Base-by-base conservation (phyloP, 139 green algal genomes). In the Chlamydomonas incerta region DNA sequence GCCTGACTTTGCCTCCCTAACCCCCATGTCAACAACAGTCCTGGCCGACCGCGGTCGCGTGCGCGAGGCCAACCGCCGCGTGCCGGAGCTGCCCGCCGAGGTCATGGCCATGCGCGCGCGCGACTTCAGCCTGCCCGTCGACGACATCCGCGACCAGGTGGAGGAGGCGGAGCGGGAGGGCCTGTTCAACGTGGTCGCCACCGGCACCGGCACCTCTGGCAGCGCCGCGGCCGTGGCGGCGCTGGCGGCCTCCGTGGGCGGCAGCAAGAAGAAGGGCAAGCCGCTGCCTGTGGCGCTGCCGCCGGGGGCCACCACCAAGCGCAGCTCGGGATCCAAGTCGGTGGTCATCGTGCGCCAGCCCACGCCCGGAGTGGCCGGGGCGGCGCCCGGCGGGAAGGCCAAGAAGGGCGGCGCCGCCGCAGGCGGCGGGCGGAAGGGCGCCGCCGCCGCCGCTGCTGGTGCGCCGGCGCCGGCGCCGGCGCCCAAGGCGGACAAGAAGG, bases 161-260 rank as follows among this genome's bases (percentile, higher is more conserved):
- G 77, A 65, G n/a, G 77, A 83, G 63, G 77, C 77, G 20, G 77
- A 83, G 29, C 52, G 50, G 20, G 63, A 83, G 29, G 77, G 77
- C 17, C 63, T 83, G 77, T 62, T 83, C 41, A 8, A 5, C 5
- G 41, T 50, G 41, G 41, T 50, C 6, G 6, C 41, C 41, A 50
- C 41, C 41, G 41, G 41, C 41, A 50, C 41, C 41, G 41, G 41
- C 41, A 8, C 41, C 41, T 50, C 41, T 8, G 41, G 41, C 20
- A 21, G 35, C 2, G 60, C 62, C 17, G 60, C 62, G 0, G 29
- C 29, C 23, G 29, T 50, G 4, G 57, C 58, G 8, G 60, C 34
- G 33, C 35, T 37, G 34, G 41, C 26, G 23, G 75, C 31, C 18
- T 33, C 47, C 0, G 72, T 15, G 14, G 35, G 17, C 31, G 21